Base-by-base conservation (phyloP, 1,139 yeast genomes). In the Geotrichum histeridarum region DNA sequence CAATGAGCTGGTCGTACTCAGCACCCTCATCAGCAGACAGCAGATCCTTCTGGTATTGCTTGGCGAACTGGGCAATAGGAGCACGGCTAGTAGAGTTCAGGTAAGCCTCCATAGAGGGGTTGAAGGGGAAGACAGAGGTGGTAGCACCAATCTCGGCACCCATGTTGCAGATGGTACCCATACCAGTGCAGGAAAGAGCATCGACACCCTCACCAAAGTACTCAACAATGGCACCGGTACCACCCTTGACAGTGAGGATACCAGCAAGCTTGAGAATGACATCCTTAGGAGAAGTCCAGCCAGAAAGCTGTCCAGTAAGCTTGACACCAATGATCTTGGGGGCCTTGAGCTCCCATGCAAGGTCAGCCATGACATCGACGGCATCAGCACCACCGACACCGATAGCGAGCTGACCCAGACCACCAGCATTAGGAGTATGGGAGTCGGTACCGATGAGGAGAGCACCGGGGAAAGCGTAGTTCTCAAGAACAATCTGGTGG, bases 331-430 rank as follows among this genome's bases (percentile, higher is more conserved):
- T 79, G 65, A 89, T 83, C 81, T 91, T 91, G 73, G 99, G 99
- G 65, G 98, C 98, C 83, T 91, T 91, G 72, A 93, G 83, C 78
- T 93, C 99, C 98, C 98, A 93, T 62, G 99, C 86, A 68, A 87
- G 79, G 72, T 85, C 85, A 61, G 97, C 90, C 87, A 93, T 82
- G 67, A 88, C 99, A 76, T 93, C 98, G 68, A 93, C 98, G 64
- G 98, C 98, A 75, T 93, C 99, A 67, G 99, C 99, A 84, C 98
- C 99, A 83, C 99, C 99, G 65, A 93, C 98, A 84, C 98, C 99
- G 71, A 93, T 93, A 67, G 98, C 98, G 68, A 91, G 81, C 79
- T 86, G 95, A 78, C 99, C 99, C 69, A 93, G 82, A 77, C 98
- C 99, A 81, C 99, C 98, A 64, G 98, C 99, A 73, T 93, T 93